phyloP scores from a whole-genome alignment of 2,329 filamentous ascomycete genomes.

The Tothia fuscella region DNA sequence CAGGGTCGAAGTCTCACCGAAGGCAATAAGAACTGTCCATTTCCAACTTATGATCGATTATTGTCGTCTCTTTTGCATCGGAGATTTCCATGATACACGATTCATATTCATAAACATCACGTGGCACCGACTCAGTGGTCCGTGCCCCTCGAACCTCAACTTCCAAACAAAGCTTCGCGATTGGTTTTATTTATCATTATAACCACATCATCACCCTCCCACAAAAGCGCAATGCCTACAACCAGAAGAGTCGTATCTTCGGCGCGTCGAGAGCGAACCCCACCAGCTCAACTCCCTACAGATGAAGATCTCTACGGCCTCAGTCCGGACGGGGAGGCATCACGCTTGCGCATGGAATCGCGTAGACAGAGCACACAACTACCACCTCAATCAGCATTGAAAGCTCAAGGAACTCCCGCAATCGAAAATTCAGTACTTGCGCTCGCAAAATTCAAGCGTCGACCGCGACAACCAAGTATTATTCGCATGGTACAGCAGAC shows the following conservation, averaged over 20 bases:
- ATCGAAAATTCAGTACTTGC: constrained; percentile 35
- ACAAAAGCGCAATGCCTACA: no score
- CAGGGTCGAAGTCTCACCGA: no score
- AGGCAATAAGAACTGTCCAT: no score
- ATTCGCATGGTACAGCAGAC: constrained; percentile 36
- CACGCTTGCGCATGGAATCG: constrained; percentile 1
- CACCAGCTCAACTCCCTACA: background rate
- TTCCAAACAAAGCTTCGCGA: no score
- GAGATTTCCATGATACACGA: no score
- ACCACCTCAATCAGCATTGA: constrained; percentile 3
- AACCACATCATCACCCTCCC: no score
- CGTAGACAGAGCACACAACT: constrained; percentile 1
- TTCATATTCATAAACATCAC: no score
- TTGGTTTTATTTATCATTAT: no score
- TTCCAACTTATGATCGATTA: no score
- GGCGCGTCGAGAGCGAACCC: constrained; percentile 1
- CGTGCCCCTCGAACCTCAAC: no score
- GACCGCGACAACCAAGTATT: constrained; percentile 37
- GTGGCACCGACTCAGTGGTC: no score
- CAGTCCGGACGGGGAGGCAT: constrained; percentile 7
- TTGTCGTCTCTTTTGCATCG: no score
- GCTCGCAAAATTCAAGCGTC: constrained; percentile 38
- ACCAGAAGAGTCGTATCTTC: background rate
- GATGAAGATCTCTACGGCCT: constrained; percentile 11
- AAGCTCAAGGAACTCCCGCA: constrained; percentile 27